These are phyloP conservation scores for Cytospora schulzeri DNA, from an alignment of 2,329 filamentous ascomycete species.

Conservation along the genomic window DNA sequence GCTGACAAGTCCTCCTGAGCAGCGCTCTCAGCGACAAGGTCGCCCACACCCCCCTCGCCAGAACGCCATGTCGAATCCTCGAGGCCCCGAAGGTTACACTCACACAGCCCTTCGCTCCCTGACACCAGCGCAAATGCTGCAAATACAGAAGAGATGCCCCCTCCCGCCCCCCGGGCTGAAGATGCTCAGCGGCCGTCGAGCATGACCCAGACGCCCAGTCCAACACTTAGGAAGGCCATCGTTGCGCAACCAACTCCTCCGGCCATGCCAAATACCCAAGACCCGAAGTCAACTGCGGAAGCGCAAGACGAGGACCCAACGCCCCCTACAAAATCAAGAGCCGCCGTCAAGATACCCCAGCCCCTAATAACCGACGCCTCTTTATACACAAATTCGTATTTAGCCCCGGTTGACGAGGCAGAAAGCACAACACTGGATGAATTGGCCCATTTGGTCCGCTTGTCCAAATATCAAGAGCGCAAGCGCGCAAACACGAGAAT, in stretches of 20 bases:
- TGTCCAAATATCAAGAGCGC: conserved; percentile 81
- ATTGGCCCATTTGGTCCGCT: conserved; percentile 74
- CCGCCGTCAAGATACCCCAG: conserved; percentile 39
- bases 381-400: conserved; percentile 63
- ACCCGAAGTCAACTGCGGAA: conserved; percentile 29
- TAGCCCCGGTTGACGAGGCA: conserved; percentile 61
- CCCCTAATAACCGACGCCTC: conserved; percentile 68
- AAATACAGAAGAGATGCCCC: conserved; percentile 40
- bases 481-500: conserved; percentile 73
- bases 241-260: conserved; percentile 48
- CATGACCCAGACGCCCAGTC: conserved; percentile 41
- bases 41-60: conserved; percentile 55
- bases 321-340: conserved; percentile 27
- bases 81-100: conserved; percentile 53
- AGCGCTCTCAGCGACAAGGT: conserved; percentile 41
- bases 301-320: conserved; percentile 22
- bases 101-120: conserved; percentile 57
- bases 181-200: conserved; percentile 45
- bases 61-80: conserved; percentile 53
- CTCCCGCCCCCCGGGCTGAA: conserved; percentile 48
- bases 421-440: conserved; percentile 74
- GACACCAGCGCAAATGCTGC: conserved; percentile 18
- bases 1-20: conserved; percentile 17
- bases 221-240: conserved; percentile 49
- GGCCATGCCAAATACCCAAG: conserved; percentile 32